phyloP scores from a whole-genome alignment of 306 rosid genomes.

The Biancaea sappan region DNA sequence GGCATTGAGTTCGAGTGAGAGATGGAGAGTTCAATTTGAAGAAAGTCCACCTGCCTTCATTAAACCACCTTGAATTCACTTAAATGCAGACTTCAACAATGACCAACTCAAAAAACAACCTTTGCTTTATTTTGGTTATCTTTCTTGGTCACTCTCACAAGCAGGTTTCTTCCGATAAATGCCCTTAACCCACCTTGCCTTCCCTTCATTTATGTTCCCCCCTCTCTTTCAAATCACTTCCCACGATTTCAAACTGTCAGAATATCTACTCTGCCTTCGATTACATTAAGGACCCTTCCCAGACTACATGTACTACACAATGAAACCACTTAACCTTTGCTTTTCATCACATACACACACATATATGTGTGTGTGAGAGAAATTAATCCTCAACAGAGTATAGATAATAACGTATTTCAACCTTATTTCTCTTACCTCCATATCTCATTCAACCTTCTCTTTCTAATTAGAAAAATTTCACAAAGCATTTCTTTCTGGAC shows the following conservation, averaged over 20 bases:
- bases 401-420: too few relatives aligned
- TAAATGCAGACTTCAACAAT: slow-evolving; percentile 76
- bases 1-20: slow-evolving; percentile 39
- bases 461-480: too few relatives aligned
- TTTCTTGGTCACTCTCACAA: slow-evolving; percentile 49
- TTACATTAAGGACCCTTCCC: background rate
- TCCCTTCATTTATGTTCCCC: slow-evolving; percentile 62
- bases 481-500: too few relatives aligned
- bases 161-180: slow-evolving; percentile 52
- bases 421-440: too few relatives aligned
- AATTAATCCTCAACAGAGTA: background rate
- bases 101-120: slow-evolving; percentile 52
- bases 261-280: slow-evolving; percentile 19
- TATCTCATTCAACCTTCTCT: too few relatives aligned
- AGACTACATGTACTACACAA: background rate
- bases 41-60: slow-evolving; percentile 83
- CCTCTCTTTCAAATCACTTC: slow-evolving; percentile 37
- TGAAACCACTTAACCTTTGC: background rate
- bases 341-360: background rate
- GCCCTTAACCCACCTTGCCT: slow-evolving; percentile 72
- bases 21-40: slow-evolving; percentile 48
- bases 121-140: slow-evolving; percentile 39
- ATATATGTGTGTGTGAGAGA: background rate
- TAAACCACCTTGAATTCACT: slow-evolving; percentile 78
- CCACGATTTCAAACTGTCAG: slow-evolving; percentile 42